Conservation (phyloP, 345 rosid genomes). For the Heritiera fomes region DNA sequence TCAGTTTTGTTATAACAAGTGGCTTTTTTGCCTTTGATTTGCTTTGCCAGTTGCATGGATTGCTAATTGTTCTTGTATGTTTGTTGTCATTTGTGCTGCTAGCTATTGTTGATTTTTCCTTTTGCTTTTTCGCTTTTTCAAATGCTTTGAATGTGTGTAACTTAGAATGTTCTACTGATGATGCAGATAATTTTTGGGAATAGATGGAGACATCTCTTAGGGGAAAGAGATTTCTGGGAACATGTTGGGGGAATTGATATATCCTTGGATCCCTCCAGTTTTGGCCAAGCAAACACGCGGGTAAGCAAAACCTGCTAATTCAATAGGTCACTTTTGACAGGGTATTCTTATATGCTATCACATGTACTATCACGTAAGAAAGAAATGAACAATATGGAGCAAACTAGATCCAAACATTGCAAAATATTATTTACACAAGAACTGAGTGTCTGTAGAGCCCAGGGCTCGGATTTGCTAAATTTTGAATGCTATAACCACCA, state of each 20-base stretch:
- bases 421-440: neutral
- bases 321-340: neutral
- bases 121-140: neutral
- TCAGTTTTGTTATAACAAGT: neutral
- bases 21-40: neutral
- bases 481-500: neutral
- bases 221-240: constrained; percentile 95
- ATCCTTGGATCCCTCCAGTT: constrained; percentile 88
- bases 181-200: constrained; percentile 89
- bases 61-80: neutral
- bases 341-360: neutral
- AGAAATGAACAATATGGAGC: neutral
- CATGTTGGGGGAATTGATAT: constrained; percentile 90
- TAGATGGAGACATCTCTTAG: constrained; percentile 95
- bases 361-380: neutral
- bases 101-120: neutral
- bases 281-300: constrained; percentile 93
- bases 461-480: neutral
- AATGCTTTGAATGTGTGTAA: constrained; percentile 8
- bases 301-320: constrained; percentile 34
- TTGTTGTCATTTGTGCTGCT: neutral
- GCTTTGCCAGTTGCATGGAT: constrained; percentile 3
- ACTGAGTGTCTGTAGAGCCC: neutral
- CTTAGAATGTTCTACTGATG: constrained; percentile 22
- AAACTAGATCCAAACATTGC: neutral